These are phyloP conservation scores for Parietaria judaica DNA, from an alignment of 306 rosid genomes.

Conservation along the genomic window DNA sequence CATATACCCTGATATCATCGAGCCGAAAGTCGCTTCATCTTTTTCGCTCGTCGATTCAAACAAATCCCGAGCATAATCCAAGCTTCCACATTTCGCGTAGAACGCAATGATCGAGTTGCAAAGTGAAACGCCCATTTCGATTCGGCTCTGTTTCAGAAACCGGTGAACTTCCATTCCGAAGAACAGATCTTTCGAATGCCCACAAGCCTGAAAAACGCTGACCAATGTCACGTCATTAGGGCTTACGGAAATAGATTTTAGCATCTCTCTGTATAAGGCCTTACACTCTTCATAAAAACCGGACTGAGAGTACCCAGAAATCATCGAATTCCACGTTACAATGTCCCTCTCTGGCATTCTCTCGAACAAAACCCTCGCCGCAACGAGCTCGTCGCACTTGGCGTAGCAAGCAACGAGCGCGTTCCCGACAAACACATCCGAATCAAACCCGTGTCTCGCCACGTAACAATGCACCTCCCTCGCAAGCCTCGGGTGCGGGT, in stretches of 20 bases:
- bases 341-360: slow-evolving; percentile 42
- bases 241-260: slow-evolving; percentile 20
- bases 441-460: slow-evolving; percentile 39
- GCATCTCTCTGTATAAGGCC: slow-evolving; percentile 47
- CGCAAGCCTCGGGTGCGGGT: slow-evolving; percentile 18
- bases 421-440: slow-evolving; percentile 51
- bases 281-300: slow-evolving; percentile 63
- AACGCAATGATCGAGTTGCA: slow-evolving; percentile 65
- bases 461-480: slow-evolving; percentile 52
- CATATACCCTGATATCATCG: slow-evolving; percentile 72
- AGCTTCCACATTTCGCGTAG: slow-evolving; percentile 74
- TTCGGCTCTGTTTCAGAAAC: slow-evolving; percentile 31
- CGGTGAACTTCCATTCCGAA: slow-evolving; percentile 62
- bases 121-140: slow-evolving; percentile 46
- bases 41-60: slow-evolving; percentile 59
- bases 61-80: slow-evolving; percentile 61
- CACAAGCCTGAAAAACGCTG: slow-evolving; percentile 83
- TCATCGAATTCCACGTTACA: slow-evolving; percentile 87
- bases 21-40: slow-evolving; percentile 62
- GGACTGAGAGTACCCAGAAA: slow-evolving; percentile 71
- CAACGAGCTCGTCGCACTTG: slow-evolving; percentile 43
- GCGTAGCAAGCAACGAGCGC: slow-evolving; percentile 58
- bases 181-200: slow-evolving; percentile 62
- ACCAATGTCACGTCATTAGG: slow-evolving; percentile 53
- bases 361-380: slow-evolving; percentile 57